phyloP scores from a whole-genome alignment of 352 stramenopile species.

The Pythium rishiriense region DNA sequence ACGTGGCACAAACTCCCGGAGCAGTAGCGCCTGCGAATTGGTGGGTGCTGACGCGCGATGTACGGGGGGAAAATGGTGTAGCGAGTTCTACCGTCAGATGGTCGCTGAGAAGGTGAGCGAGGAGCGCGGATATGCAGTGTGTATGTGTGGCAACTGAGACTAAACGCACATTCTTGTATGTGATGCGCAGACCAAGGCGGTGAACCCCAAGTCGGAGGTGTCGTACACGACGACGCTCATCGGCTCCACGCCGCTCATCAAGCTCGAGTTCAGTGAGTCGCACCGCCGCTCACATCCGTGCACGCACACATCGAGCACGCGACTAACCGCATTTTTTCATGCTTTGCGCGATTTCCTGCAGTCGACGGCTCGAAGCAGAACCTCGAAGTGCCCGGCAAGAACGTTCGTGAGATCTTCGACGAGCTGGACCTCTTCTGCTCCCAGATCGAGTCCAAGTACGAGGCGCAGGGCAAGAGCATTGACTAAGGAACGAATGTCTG shows the following conservation, averaged over 20 bases:
- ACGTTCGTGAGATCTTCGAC: constrained; percentile 84
- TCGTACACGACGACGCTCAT: constrained; percentile 53
- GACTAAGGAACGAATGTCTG: constrained; percentile 43
- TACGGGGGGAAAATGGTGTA: constrained; percentile 25
- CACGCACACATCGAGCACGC: too few species aligned
- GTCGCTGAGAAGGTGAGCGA: constrained; percentile 64
- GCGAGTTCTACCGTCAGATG: constrained; percentile 87
- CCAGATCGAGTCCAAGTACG: constrained; percentile 87
- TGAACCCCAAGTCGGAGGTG: constrained; percentile 85
- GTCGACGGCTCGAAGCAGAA: constrained; percentile 78
- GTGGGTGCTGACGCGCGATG: too few species aligned
- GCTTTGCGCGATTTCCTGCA: constrained; percentile 16
- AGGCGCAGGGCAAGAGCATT: constrained; percentile 79
- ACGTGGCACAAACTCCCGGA: too few species aligned
- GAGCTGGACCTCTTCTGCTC: constrained; percentile 84
- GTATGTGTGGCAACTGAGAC: not conserved
- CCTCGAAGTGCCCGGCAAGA: constrained; percentile 69
- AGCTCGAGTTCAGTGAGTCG: constrained; percentile 81
- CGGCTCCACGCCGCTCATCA: constrained; percentile 60
- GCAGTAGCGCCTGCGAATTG: too few species aligned
- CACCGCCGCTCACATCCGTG: not conserved
- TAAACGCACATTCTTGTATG: too few species aligned
- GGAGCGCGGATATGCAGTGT: too few species aligned
- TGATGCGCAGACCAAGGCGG: constrained; percentile 51
- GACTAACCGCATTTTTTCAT: too few species aligned